Base-by-base conservation (phyloP, 805 yeast species). In the Komagataella populi region DNA sequence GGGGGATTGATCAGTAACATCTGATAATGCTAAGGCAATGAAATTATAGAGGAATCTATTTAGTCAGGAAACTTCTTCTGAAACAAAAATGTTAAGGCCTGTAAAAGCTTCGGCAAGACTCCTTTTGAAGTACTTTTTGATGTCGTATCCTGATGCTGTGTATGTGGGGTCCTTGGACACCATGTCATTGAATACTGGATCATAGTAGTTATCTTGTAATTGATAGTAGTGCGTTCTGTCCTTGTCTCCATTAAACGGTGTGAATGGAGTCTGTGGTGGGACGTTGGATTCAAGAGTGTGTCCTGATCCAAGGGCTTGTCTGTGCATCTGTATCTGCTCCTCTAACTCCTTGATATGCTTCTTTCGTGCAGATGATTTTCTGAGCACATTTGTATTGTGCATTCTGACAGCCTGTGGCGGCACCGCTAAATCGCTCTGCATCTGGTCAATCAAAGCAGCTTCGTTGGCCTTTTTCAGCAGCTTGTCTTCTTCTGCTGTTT, bases 221-320 rank as follows among this genome's bases (percentile, higher is more conserved):
- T 65, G 68, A 66, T 80, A 89, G 24, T 76, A 71, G 51, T 72
- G 71, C 22, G 70, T 66, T 6, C 69, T 54, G 53, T 84, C 82
- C 54, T 93, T 73, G 67, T 91, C 98, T 47, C 97, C 97, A 61
- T 83, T 81, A 68, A 91, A 91, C 6, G 98, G 98, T 8, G 98
- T 89, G 64, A 90, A 91, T 16, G 98, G 98, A 5, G 60, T 49
- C 20, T 55, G 54, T 8, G 55, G 52, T 30, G 48, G 53, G 10
- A 48, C 53, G 18, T 74, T 69, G 14, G 62, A 57, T 20, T 64
- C 68, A 50, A 63, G 66, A 52, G 58, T 60, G 48, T 63, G 59
- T 50, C 62, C 59, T 45, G 56, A 59, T n/a, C 59, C 47, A 8
- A 66, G 57, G 6, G 59, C 56, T 39, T 62, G 63, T 46, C 62